A percentile compares a stretch with the other conserved stretches of the same genome.
Conservation (phyloP, 352 stramenopile species). For the Phytophthora boehmeriae region DNA sequence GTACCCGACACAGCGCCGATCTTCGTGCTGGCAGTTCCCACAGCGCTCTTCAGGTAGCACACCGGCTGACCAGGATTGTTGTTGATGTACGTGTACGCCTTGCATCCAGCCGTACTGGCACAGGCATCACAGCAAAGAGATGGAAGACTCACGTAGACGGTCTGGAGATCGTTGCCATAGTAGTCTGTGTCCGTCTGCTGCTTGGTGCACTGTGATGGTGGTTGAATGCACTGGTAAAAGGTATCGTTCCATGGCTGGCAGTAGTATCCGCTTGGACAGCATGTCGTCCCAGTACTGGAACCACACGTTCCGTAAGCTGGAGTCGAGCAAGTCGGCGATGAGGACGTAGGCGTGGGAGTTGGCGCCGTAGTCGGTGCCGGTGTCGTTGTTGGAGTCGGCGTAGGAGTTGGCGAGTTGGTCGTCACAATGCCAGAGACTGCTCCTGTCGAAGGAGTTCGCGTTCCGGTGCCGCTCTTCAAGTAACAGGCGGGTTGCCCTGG, state of each 20-base stretch:
- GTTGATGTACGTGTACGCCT: slow-evolving; percentile 56
- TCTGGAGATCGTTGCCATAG: slow-evolving; percentile 48
- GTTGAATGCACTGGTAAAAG: slow-evolving; percentile 42
- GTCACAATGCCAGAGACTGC: slow-evolving; percentile 36
- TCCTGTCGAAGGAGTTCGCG: slow-evolving; percentile 13
- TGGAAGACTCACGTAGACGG: slow-evolving; percentile 41
- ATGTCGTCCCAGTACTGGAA: slow-evolving; percentile 24
- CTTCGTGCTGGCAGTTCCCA: slow-evolving; percentile 21
- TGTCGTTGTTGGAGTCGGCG: slow-evolving; percentile 11
- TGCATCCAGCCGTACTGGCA: slow-evolving; percentile 33
- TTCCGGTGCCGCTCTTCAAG: slow-evolving; percentile 36
- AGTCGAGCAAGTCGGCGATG: slow-evolving; percentile 26
- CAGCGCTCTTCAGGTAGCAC: slow-evolving; percentile 40
- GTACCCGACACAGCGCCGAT: slow-evolving; percentile 38
- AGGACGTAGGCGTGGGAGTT: slow-evolving; percentile 21
- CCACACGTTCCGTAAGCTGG: slow-evolving; percentile 24
- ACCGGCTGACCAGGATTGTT: slow-evolving; percentile 30
- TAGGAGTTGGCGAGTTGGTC: slow-evolving; percentile 16
- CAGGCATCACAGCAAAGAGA: slow-evolving; percentile 51
- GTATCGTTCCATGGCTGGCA: slow-evolving; percentile 46
- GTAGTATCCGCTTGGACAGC: slow-evolving; percentile 40
- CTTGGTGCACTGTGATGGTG: slow-evolving; percentile 29
- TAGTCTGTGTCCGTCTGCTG: slow-evolving; percentile 43
- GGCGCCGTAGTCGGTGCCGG: slow-evolving; percentile 1
- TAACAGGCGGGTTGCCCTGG: slow-evolving; percentile 30